These are phyloP conservation scores for Tetradesmus lagerheimii DNA, from an alignment of 139 green algal species.

Conservation along the genomic window DNA sequence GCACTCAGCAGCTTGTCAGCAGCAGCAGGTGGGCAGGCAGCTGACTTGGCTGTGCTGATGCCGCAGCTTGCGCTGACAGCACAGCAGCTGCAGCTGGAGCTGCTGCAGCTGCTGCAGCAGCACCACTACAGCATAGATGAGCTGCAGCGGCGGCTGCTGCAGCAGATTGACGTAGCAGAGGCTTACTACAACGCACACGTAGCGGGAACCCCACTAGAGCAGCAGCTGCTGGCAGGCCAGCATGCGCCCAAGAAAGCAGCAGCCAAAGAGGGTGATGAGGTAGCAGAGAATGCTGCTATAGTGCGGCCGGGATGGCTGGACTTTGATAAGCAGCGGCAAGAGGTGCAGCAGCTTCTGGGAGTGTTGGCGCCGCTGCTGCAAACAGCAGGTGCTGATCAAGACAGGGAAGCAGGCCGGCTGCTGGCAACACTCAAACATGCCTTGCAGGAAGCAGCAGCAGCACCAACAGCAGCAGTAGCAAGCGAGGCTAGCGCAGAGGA, in stretches of 20 bases:
- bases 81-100: conserved; percentile 49
- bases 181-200: conserved; percentile 26
- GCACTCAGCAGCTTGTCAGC: conserved; percentile 17
- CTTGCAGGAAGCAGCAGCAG: conserved; percentile 6
- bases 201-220: conserved; percentile 4
- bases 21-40: conserved; percentile 23
- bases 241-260: not conserved
- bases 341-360: conserved; percentile 15
- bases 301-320: conserved; percentile 15
- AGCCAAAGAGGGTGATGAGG: not conserved
- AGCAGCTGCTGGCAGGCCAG: not conserved
- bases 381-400: not conserved
- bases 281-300: not conserved
- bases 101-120: conserved; percentile 51
- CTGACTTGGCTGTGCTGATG: conserved; percentile 40
- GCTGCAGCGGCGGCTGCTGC: conserved; percentile 43
- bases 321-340: conserved; percentile 33
- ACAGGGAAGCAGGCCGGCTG: conserved; percentile 7
- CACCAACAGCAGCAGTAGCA: conserved; percentile 18
- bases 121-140: conserved; percentile 43
- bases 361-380: conserved; percentile 7
- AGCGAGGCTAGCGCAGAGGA: not conserved
- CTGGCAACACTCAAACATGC: not conserved
- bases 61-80: conserved; percentile 21
- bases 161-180: conserved; percentile 43